Percentiles rank a stretch among this genome's conserved stretches.
Conservation (phyloP, 345 rosid species). For the Hibiscus mutabilis region DNA sequence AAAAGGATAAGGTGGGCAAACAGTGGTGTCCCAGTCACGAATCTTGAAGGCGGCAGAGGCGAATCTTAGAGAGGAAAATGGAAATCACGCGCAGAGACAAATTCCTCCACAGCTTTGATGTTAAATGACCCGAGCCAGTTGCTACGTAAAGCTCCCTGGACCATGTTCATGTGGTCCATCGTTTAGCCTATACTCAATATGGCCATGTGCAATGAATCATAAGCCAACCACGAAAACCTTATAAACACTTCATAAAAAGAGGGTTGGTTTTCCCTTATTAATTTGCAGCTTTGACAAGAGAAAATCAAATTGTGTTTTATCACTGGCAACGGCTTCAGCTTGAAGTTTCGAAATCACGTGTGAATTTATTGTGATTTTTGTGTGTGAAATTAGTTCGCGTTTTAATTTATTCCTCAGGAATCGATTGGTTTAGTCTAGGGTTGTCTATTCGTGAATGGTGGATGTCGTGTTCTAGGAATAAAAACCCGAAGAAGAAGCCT, state of each 20-base stretch:
- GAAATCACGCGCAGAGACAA: background rate
- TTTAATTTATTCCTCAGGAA: too few relatives aligned
- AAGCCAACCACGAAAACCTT: background rate
- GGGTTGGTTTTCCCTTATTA: background rate
- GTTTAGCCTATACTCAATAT: background rate
- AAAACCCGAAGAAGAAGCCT: too few relatives aligned
- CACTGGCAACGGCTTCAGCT: background rate
- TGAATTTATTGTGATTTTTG: too few relatives aligned
- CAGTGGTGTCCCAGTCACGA: conserved; percentile 12
- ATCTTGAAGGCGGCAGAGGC: conserved; percentile 13
- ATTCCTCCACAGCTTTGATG: background rate
- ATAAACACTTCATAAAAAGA: background rate
- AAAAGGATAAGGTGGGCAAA: too few relatives aligned
- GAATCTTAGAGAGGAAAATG: conserved; percentile 17
- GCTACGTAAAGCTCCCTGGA: conserved; percentile 12
- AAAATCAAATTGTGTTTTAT: background rate
- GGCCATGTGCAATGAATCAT: background rate
- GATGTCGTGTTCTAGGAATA: too few relatives aligned
- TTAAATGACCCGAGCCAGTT: background rate
- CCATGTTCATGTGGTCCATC: background rate
- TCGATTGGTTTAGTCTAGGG: too few relatives aligned
- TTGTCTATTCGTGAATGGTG: too few relatives aligned
- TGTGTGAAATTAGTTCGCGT: too few relatives aligned
- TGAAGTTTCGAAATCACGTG: background rate
- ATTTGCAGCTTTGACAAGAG: background rate